These are phyloP conservation scores for Phytopythium helicoides DNA, from an alignment of 352 stramenopile species.

Conservation along the genomic window DNA sequence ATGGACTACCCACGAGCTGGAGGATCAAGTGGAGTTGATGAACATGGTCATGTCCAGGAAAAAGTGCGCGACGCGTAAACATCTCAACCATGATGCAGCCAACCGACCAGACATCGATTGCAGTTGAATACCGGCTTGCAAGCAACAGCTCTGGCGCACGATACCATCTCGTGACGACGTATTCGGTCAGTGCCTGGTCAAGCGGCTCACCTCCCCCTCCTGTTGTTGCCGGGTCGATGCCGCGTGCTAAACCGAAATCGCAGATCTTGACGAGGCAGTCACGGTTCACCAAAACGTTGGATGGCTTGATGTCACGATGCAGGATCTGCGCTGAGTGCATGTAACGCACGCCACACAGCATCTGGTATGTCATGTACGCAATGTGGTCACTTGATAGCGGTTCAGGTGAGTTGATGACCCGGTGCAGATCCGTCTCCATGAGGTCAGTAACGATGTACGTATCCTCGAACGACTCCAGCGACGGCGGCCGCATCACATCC, in stretches of 20 bases:
- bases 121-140: conserved; percentile 88
- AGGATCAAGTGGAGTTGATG: conserved; percentile 90
- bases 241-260: conserved; percentile 75
- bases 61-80: conserved; percentile 75
- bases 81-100: conserved; percentile 87
- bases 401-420: conserved; percentile 83
- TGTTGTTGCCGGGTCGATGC: no score
- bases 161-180: conserved; percentile 93
- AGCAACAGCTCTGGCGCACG: conserved; percentile 90
- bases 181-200: conserved; percentile 84
- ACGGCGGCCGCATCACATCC: conserved; percentile 74
- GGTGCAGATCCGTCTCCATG: conserved; percentile 77
- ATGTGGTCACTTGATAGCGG: conserved; percentile 79
- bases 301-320: conserved; percentile 76
- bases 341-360: conserved; percentile 76
- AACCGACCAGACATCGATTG: conserved; percentile 87
- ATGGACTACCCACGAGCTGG: conserved; percentile 80
- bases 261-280: conserved; percentile 82
- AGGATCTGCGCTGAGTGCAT: conserved; percentile 78
- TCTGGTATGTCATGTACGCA: conserved; percentile 79
- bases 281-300: conserved; percentile 81
- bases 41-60: conserved; percentile 84
- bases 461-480: conserved; percentile 86
- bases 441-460: conserved; percentile 84
- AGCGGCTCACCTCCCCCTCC: no score